These are phyloP conservation scores for Pythium phragmitis DNA, from an alignment of 352 stramenopile genomes.

Conservation along the genomic window DNA sequence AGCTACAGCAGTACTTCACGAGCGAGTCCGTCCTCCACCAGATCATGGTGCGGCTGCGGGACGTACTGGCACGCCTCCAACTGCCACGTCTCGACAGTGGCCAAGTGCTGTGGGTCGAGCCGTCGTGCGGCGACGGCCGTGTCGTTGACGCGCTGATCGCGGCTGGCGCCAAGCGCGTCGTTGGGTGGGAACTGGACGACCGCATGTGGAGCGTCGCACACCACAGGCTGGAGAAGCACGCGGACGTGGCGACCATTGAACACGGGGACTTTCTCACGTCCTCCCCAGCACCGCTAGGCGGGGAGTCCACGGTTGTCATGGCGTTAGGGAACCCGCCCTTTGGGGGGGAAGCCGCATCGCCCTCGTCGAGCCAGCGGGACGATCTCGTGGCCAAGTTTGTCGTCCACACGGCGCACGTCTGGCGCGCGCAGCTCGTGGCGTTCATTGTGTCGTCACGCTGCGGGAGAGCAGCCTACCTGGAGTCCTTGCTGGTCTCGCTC, in stretches of 20 bases:
- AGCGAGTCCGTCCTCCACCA: constrained; percentile 40
- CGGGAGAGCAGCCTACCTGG: constrained; percentile 37
- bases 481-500: constrained; percentile 36
- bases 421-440: constrained; percentile 48
- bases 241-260: constrained; percentile 28
- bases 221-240: constrained; percentile 6
- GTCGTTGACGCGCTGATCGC: constrained; percentile 45
- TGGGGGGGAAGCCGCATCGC: constrained; percentile 16
- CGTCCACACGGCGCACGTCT: constrained; percentile 42
- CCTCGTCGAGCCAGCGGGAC: constrained; percentile 7
- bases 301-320: constrained; percentile 28
- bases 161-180: constrained; percentile 38
- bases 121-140: constrained; percentile 68
- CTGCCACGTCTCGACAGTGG: constrained; percentile 14
- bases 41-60: constrained; percentile 33
- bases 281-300: constrained; percentile 26
- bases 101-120: constrained; percentile 57
- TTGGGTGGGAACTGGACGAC: constrained; percentile 65
- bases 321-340: constrained; percentile 74
- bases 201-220: constrained; percentile 26
- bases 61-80: constrained; percentile 9
- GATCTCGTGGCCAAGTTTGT: constrained; percentile 67
- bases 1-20: constrained; percentile 79
- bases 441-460: constrained; percentile 77
- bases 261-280: constrained; percentile 59